These are phyloP conservation scores for Castanea mollissima DNA, from an alignment of 306 rosid species.

Conservation along the genomic window DNA sequence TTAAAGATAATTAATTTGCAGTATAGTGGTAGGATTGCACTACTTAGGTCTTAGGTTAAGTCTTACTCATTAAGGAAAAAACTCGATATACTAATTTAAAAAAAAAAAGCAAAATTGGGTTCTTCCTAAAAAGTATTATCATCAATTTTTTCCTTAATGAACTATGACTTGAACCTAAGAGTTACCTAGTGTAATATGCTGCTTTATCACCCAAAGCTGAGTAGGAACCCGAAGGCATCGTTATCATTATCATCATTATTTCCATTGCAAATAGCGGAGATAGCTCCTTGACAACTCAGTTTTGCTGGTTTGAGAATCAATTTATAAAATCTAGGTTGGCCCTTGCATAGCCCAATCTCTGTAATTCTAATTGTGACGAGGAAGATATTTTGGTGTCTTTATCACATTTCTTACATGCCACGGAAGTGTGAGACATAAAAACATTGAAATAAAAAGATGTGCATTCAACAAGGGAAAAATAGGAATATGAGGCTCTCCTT, in stretches of 20 bases:
- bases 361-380: not conserved
- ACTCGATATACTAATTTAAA: too few species aligned
- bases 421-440: not conserved
- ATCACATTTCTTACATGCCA: not conserved
- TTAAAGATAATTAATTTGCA: not conserved
- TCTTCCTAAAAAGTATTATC: not conserved
- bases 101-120: not conserved
- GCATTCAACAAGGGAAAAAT: not conserved
- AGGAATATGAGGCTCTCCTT: not conserved
- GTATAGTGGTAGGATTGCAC: too few species aligned
- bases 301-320: too few species aligned
- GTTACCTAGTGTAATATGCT: not conserved
- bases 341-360: not conserved
- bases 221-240: not conserved
- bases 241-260: not conserved
- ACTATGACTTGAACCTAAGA: not conserved
- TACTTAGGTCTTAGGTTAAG: too few species aligned
- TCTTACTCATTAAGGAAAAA: too few species aligned
- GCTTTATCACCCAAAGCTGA: not conserved
- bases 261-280: too few species aligned
- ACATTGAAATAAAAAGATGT: not conserved
- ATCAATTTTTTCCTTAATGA: not conserved
- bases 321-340: not conserved
- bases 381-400: not conserved
- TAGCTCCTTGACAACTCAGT: too few species aligned